Percentiles rank a stretch among this genome's conserved stretches.
phyloP scores from a whole-genome alignment of 2,329 filamentous ascomycete species.

The Lasiodiplodia sp. region DNA sequence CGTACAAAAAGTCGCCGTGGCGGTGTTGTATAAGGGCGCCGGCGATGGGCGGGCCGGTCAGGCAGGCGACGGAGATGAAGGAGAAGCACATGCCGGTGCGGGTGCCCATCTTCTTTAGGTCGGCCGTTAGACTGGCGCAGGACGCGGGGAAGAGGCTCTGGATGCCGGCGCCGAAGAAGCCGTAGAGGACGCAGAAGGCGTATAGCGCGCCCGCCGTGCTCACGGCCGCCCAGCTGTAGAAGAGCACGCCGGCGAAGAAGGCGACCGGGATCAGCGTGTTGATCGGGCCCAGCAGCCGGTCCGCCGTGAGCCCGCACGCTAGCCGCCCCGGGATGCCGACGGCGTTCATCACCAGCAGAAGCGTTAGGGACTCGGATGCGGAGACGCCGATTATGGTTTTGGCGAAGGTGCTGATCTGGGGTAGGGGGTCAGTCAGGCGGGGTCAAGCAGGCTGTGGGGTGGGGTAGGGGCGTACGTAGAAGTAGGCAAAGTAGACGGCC shows the following conservation, averaged over 20 bases:
- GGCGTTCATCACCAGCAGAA: conserved; percentile 61
- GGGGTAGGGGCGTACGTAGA: conserved; percentile 50
- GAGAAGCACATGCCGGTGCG: conserved; percentile 1
- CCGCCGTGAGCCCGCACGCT: conserved; percentile 33
- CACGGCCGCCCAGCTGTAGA: not conserved
- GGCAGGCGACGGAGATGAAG: not conserved
- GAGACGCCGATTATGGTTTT: conserved; percentile 46
- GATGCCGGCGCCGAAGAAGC: not conserved
- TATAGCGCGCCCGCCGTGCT: not conserved
- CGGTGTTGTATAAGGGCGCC: not conserved
- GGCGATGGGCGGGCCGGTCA: conserved; percentile 10
- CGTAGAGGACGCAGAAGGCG: not conserved
- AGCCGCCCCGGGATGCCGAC: conserved; percentile 59
- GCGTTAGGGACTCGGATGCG: conserved; percentile 56
- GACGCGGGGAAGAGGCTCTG: conserved; percentile 2
- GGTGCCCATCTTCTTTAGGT: not conserved
- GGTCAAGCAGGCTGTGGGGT: not conserved
- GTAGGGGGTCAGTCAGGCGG: not conserved
- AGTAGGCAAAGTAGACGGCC: conserved; percentile 64
- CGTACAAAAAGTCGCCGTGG: conserved; percentile 4
- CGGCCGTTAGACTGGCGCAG: not conserved
- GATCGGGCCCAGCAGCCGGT: not conserved
- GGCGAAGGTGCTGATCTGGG: conserved; percentile 13
- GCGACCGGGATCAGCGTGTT: not conserved
- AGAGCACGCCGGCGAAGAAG: not conserved